Conservation (phyloP, 2,329 filamentous ascomycete genomes). For the Sporothrix brasiliensis region DNA sequence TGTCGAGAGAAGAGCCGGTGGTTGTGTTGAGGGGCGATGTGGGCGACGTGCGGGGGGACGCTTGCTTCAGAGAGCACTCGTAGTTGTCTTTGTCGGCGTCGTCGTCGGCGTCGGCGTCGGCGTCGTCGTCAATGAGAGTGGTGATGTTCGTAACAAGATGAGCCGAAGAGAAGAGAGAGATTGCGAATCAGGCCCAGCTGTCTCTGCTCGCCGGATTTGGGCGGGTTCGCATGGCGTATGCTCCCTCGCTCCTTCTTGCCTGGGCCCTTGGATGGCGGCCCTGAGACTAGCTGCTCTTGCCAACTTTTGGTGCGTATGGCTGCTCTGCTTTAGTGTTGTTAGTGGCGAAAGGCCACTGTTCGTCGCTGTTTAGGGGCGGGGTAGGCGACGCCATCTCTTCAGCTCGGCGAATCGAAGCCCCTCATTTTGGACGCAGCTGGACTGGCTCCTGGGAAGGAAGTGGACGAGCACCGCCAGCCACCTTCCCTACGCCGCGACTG, state of each 20-base stretch:
- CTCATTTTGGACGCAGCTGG: background rate
- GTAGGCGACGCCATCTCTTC: background rate
- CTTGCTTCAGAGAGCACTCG: background rate
- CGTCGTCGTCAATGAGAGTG: background rate
- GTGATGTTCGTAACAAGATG: background rate
- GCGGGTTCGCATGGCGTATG: background rate
- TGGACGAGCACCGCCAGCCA: too few relatives aligned
- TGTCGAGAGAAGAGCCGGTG: background rate
- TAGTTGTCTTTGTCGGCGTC: background rate
- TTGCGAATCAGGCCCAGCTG: background rate
- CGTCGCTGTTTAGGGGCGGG: background rate
- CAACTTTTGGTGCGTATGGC: background rate
- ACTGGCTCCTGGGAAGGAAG: background rate
- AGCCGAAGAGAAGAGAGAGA: constrained; percentile 10
- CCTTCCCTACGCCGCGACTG: too few relatives aligned
- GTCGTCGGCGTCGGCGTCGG: background rate
- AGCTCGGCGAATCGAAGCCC: constrained; percentile 22
- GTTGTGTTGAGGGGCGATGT: background rate
- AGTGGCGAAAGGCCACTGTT: constrained; percentile 1
- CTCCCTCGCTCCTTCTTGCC: background rate
- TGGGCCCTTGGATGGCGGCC: constrained; percentile 8
- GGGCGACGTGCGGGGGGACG: background rate
- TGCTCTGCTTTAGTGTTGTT: background rate
- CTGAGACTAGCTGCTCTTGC: background rate
- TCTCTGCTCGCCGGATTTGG: constrained; percentile 1